Percentiles rank a stretch among this genome's conserved stretches.
These are phyloP conservation scores for Colletotrichum sp. DNA, from an alignment of 2,329 filamentous ascomycete species.

Conservation along the genomic window DNA sequence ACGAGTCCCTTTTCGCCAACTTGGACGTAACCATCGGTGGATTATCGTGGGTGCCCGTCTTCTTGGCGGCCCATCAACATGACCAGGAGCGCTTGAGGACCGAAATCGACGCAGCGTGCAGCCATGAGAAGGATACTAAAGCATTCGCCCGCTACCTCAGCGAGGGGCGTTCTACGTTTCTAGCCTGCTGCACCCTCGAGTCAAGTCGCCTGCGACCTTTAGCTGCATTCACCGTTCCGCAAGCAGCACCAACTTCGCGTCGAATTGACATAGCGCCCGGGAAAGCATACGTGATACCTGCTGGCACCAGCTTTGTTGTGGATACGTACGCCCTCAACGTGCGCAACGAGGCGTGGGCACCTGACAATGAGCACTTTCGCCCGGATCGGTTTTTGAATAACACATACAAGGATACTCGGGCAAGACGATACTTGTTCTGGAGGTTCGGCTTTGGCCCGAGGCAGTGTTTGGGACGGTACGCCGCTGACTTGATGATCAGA, in stretches of 20 bases:
- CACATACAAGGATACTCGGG: neutral
- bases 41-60: conserved; percentile 46
- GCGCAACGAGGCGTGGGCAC: conserved; percentile 40
- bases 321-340: conserved; percentile 49
- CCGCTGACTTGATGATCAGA: conserved; percentile 40
- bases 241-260: neutral
- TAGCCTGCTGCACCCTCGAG: conserved; percentile 42
- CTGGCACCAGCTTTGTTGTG: conserved; percentile 43
- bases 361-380: conserved; percentile 35
- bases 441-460: conserved; percentile 50
- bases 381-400: conserved; percentile 33
- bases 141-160: conserved; percentile 27
- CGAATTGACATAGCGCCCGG: neutral
- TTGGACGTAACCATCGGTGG: conserved; percentile 49
- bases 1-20: conserved; percentile 52
- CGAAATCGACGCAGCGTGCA: conserved; percentile 25
- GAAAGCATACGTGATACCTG: conserved; percentile 38
- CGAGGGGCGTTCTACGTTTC: conserved; percentile 25
- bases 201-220: conserved; percentile 41
- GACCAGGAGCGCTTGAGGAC: conserved; percentile 32
- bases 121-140: neutral
- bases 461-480: conserved; percentile 46
- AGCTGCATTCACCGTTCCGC: conserved; percentile 24
- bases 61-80: conserved; percentile 39
- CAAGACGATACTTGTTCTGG: conserved; percentile 43